Evolutionary conservation across 352 stramenopile species (phyloP), one percentile per base, ranked within the genome.

Genomic region (Pythium chondricola): DNA sequence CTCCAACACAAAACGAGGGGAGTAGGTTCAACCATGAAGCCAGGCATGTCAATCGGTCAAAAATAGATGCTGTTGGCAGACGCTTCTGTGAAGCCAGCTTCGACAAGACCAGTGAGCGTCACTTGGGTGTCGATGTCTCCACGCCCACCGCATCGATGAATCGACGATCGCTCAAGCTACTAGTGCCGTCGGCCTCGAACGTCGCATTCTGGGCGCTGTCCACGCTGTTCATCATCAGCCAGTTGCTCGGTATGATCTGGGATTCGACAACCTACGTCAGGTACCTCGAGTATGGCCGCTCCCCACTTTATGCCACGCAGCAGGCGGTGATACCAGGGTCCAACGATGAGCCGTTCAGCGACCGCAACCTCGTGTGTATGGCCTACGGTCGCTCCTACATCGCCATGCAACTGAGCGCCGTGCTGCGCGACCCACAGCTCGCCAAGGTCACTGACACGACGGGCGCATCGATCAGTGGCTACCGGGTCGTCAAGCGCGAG

Each of bases 281-380:
- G 17, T 11, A 27, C 13, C 3, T 52, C 3, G 27, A 38, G 2
- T 65, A 59, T 25, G 56, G 56, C 29, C 29, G 29, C 29, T 8
- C 29, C 13, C 29, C 7, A 33, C 29, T n/a, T n/a, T n/a, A n/a
- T n/a, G n/a, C n/a, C n/a, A n/a, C n/a, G n/a, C n/a, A n/a, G 1
- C 10, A 40, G 7, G 13, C 4, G 9, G 14, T 8, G 1, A 52
- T 78, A 18, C 13, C 38, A 1, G 69, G 73, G 1, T 39, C 36
- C 0, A 85, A 76, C 42, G 73, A 85, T 30, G 54, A 70, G 18
- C 70, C 66, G 3, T 83, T 71, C 40, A 42, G 56, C 4, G 72
- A 81, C 42, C 67, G 69, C 1, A 54, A 52, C 6, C 42, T 82
- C 14, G 60, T 68, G 1, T 84, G 72, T 27, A 44, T 65, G 2